phyloP scores from a whole-genome alignment of 768 basidiomycete genomes.

The Holtermanniella nyarrowii region DNA sequence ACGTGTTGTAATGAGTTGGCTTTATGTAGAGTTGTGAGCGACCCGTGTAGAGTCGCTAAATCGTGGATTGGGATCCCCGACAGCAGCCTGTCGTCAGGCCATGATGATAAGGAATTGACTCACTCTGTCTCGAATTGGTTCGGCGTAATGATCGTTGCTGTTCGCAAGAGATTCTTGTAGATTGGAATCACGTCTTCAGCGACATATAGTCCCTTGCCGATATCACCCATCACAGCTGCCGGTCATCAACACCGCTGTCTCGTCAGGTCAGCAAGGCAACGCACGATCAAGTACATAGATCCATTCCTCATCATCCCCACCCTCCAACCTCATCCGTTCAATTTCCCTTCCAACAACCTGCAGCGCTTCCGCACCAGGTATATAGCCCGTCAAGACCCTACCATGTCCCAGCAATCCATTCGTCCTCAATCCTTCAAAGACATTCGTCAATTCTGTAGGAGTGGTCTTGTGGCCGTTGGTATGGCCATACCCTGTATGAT shows the following conservation, averaged over 20 bases:
- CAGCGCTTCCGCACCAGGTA: slow-evolving; percentile 72
- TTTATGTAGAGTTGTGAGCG: slow-evolving; percentile 65
- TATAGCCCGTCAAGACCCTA: slow-evolving; percentile 79
- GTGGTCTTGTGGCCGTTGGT: slow-evolving; percentile 69
- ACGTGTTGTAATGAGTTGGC: slow-evolving; percentile 69
- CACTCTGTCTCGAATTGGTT: slow-evolving; percentile 98
- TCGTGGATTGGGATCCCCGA: slow-evolving; percentile 64
- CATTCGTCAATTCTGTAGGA: slow-evolving; percentile 60
- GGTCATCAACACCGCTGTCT: background rate
- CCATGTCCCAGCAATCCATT: slow-evolving; percentile 65
- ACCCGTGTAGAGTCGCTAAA: slow-evolving; percentile 54
- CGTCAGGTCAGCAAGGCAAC: slow-evolving; percentile 32
- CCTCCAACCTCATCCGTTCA: slow-evolving; percentile 49
- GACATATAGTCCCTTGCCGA: slow-evolving; percentile 72
- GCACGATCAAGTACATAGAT: slow-evolving; percentile 87
- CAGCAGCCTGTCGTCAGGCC: slow-evolving; percentile 50
- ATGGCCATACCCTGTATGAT: slow-evolving; percentile 80
- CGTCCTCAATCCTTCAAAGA: slow-evolving; percentile 62
- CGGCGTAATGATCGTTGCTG: slow-evolving; percentile 87
- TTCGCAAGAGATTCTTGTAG: slow-evolving; percentile 56
- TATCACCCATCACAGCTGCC: slow-evolving; percentile 87
- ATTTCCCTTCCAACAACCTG: slow-evolving; percentile 56
- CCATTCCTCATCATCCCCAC: slow-evolving; percentile 49
- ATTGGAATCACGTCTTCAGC: slow-evolving; percentile 74
- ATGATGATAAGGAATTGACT: slow-evolving; percentile 26